Base-by-base conservation (phyloP, 345 rosid species). In the Orychophragmus violaceus region DNA sequence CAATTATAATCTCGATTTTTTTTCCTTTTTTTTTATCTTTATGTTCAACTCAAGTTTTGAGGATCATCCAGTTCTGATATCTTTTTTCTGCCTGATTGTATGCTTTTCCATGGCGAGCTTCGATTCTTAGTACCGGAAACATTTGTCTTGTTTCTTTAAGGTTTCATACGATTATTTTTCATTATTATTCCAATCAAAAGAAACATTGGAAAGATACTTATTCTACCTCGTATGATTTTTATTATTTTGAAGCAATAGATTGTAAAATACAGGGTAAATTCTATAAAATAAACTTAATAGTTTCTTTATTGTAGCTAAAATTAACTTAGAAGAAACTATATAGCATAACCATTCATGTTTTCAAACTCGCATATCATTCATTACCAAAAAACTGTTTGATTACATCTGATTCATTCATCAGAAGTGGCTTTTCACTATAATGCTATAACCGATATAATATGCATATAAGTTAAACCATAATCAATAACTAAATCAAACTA, bases 1-100 rank as follows among this genome's bases (percentile, higher is more conserved):
- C 62, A 30, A 59, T 44, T 52, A 66, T 65, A 59, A 66, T 73
- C 71, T 73, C 77, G 59, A 11, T 5, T n/a, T 41, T 41, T 51
- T 64, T 59, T n/a, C n/a, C n/a, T n/a, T n/a, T 39, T 19, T 22
- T 24, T 51, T 24, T 36, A 57, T 30, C 12, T 45, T 12, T 59
- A 19, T 19, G 36, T 10, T 46, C 55, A 70, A 41, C 22, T 53
- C 60, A 55, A 30, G 36, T 72, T 72, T 73, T 66, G 72, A 50
- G 72, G 62, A 66, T 65, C 66, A 28, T 72, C 58, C 5, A 61
- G 51, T 66, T 50, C 55, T 39, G 61, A 59, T 22, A 12, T 72
- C 39, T 59, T 70, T n/a, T 21, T 65, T 59, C 51, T 45, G 36
- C 8, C 27, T 45, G 19, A 60, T 30, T 22, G 5, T 24, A 19